Evolutionary conservation across 2,329 filamentous ascomycete species (phyloP).

Genomic region (Tolypocladium sp.): DNA sequence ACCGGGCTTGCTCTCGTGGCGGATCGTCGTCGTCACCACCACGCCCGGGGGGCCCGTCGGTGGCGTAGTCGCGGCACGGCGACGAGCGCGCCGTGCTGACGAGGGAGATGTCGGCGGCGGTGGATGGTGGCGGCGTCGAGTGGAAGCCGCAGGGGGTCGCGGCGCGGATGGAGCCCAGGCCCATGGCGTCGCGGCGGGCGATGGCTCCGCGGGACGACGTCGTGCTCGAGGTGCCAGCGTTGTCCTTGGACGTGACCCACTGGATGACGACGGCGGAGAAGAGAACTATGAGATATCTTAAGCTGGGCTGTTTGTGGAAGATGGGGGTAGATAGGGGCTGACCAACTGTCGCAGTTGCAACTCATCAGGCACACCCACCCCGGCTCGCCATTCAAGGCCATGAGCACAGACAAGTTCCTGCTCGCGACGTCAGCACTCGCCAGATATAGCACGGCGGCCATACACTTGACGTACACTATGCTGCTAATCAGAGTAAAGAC

Average conservation of each 20-base stretch:
- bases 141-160: conserved; percentile 4
- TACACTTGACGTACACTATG: conserved; percentile 36
- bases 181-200: conserved; percentile 6
- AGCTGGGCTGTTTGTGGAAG: too few species aligned
- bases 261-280: conserved; percentile 54
- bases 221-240: conserved; percentile 21
- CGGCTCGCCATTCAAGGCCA: conserved; percentile 50
- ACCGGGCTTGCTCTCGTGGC: neutral
- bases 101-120: conserved; percentile 17
- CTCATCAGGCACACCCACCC: conserved; percentile 59
- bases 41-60: conserved; percentile 8
- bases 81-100: conserved; percentile 11
- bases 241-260: conserved; percentile 45
- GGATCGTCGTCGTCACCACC: conserved; percentile 5
- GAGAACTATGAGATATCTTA: conserved; percentile 31
- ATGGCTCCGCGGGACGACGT: conserved; percentile 4
- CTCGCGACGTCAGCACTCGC: conserved; percentile 1
- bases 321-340: neutral
- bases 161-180: conserved; percentile 1
- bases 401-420: conserved; percentile 50
- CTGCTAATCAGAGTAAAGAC: conserved; percentile 47
- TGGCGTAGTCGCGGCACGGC: neutral
- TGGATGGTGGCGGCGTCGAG: conserved; percentile 7
- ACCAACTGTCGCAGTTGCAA: conserved; percentile 51
- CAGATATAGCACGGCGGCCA: neutral